Evolutionary conservation across 2,329 filamentous ascomycete species (phyloP), one percentile per base, ranked within the genome.

Genomic region (Monilinia vaccinii-corymbosi): DNA sequence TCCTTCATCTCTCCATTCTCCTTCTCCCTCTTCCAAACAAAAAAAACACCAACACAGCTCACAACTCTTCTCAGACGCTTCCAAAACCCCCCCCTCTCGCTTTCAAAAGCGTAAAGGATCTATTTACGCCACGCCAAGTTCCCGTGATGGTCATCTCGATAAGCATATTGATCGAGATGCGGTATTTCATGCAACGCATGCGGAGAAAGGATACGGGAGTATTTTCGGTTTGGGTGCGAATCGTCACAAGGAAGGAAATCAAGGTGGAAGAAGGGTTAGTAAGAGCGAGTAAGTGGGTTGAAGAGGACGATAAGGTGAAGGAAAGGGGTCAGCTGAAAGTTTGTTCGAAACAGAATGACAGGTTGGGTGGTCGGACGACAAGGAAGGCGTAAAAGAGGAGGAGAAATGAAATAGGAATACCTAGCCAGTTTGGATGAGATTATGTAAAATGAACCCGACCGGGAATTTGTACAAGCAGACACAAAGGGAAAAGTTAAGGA

Each of bases 21-120:
- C 21, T 34, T 23, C 25, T 28, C 4, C 44, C 38, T n/a, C 38
- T 28, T 34, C 36, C 14, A 1, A 23, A 13, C 10, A 14, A 52
- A 18, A 18, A 49, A 4, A 32, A 32, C 40, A 49, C 49, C 45
- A 52, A 42, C 48, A 52, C 21, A 59, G 36, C 21, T 14, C 18
- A 31, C 16, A 14, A 28, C 13, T 10, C 8, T n/a, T 25, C 14
- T 13, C 21, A 60, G 58, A 60, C 38, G 58, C 58, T 31, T 56
- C 50, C 18, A 60, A 60, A 44, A 60, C 58, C 10, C 58, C 58
- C 23, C 59, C 59, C 8, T 57, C 51, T 23, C 82, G 82, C 50
- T 87, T 88, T 75, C 85, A 88, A 73, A 86, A 86, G 74, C 81
- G 82, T 69, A 83, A 85, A 73, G 85, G 85, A 59, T 86, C 82